Base-by-base conservation (phyloP, 768 basidiomycete genomes). In the Mycena haematopus region DNA sequence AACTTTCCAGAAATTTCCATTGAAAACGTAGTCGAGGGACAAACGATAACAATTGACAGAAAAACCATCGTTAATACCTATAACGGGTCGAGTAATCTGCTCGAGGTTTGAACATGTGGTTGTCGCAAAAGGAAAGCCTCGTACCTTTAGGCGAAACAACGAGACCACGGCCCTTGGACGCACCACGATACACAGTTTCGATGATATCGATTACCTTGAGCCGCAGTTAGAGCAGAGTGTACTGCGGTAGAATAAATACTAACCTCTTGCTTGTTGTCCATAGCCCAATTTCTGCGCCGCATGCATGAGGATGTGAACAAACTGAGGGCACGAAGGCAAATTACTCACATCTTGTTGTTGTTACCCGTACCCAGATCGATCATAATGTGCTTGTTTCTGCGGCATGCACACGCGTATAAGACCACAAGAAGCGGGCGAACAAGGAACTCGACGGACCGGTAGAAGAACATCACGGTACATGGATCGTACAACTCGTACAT, bases 341-440 rank as follows among this genome's bases (percentile, higher is more conserved):
- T 98, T 1, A 82, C 93, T 65, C 62, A 96, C 95, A 98, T 97
- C 81, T 99, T 98, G 79, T 98, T 98, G 78, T 98, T 98, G 77
- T 99, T 97, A 96, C 99, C 96, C 52, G 96, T 99, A n/a, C 95
- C 96, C 68, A 99, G 79, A 86, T 99, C 96, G 72, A 99, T 98
- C 97, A 99, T 99, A 78, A 99, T 99, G 74, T 99, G 97, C 74
- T 99, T 97, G 76, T 96, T 96, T 45, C 96, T 96, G 69, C 14
- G 35, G 14, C 53, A 31, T 29, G 55, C 70, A 50, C 57, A 21
- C 11, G 54, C 52, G 22, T 42, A 17, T 42, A 42, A 42, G 40
- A 21, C 40, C 38, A 6, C 19, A n/a, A 14, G n/a, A 42, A 42
- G 19, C 19, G 56, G 65, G 62, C 11, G 21, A 8, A n/a, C 8